Evolutionary conservation across 2,329 filamentous ascomycete genomes (phyloP).

Genomic region (Pyricularia sp.): DNA sequence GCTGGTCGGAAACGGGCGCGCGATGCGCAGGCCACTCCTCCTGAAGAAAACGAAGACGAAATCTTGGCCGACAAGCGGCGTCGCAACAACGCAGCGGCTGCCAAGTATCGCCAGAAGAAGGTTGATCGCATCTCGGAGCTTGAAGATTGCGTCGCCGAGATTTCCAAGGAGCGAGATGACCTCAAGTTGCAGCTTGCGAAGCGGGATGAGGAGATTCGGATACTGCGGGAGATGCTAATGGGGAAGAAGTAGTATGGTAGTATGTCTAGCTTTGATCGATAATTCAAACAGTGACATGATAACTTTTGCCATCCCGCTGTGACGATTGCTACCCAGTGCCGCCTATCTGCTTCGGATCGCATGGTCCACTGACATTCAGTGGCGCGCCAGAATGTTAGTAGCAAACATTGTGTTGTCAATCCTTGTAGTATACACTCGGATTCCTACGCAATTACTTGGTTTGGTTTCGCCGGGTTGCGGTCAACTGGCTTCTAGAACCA

Average conservation of each 20-base stretch:
- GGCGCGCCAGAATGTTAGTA: too few relatives aligned
- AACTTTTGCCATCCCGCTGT: too few relatives aligned
- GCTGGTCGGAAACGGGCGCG: background rate
- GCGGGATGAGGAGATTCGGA: conserved; percentile 49
- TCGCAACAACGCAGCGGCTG: conserved; percentile 53
- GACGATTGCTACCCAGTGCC: too few relatives aligned
- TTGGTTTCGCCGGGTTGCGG: too few relatives aligned
- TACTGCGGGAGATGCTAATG: conserved; percentile 35
- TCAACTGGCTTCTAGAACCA: too few relatives aligned
- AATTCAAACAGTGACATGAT: background rate
- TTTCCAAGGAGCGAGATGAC: conserved; percentile 46
- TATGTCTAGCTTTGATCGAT: background rate
- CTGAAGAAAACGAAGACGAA: background rate
- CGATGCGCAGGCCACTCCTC: background rate
- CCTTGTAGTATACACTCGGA: too few relatives aligned
- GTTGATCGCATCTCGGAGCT: conserved; percentile 49
- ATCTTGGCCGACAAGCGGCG: conserved; percentile 35
- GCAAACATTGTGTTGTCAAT: too few relatives aligned
- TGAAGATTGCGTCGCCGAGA: conserved; percentile 41
- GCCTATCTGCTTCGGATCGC: too few relatives aligned
- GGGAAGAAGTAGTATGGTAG: conserved; percentile 2
- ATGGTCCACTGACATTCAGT: too few relatives aligned
- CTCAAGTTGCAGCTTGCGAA: conserved; percentile 45
- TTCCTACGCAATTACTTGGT: too few relatives aligned
- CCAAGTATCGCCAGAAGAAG: conserved; percentile 54